These are phyloP conservation scores for Endotrypanum monterogeii DNA, from an alignment of 208 protist genomes.

Conservation along the genomic window DNA sequence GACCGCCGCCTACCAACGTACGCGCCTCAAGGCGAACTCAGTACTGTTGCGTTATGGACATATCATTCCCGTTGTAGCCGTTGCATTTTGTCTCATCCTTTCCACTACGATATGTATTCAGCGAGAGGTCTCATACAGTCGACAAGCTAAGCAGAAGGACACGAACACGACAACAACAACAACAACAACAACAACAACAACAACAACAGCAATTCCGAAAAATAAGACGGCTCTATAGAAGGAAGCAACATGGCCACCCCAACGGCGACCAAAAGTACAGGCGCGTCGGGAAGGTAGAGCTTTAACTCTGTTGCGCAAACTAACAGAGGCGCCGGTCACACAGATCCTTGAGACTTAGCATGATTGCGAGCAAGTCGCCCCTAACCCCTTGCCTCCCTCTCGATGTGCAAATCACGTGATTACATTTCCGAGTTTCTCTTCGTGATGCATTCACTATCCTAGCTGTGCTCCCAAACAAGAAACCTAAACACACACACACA, in stretches of 20 bases:
- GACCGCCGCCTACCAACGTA: constrained; percentile 15
- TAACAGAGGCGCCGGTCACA: neutral
- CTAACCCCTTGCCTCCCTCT: too few relatives aligned
- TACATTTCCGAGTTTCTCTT: too few relatives aligned
- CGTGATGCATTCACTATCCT: too few relatives aligned
- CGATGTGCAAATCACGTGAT: neutral
- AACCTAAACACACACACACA: too few relatives aligned
- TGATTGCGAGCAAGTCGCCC: neutral
- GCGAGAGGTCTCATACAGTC: constrained; percentile 28
- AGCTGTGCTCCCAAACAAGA: too few relatives aligned
- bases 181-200: constrained; percentile 9
- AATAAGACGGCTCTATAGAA: constrained; percentile 6
- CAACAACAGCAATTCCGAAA: neutral
- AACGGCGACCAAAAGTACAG: neutral
- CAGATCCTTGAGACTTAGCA: neutral
- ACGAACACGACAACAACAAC: constrained; percentile 10
- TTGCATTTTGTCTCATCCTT: constrained; percentile 40
- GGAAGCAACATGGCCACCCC: neutral
- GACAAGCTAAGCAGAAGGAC: neutral
- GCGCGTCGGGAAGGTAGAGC: neutral
- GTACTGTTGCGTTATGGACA: constrained; percentile 41
- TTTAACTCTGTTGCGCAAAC: neutral
- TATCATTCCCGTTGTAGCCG: constrained; percentile 34
- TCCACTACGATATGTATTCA: constrained; percentile 35
- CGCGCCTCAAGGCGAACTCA: constrained; percentile 27